Evolutionary conservation across 495 filamentous ascomycete species (phyloP).

Genomic region (Corynascus novoguineensis): DNA sequence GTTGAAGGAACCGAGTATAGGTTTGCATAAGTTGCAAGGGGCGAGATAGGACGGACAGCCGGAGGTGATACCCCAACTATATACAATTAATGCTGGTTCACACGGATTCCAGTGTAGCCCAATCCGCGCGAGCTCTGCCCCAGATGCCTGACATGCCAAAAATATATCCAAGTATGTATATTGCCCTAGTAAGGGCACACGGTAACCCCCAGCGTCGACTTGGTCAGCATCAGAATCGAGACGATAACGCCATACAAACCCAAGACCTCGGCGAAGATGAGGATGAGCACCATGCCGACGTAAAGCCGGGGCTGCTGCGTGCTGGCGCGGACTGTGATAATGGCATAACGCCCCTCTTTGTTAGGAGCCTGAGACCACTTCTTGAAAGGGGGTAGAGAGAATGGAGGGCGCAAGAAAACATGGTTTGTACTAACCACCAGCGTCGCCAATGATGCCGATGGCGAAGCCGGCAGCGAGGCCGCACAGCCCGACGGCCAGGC

Average conservation of each 20-base stretch:
- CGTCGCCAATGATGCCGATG: slow-evolving; percentile 87
- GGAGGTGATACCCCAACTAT: slow-evolving; percentile 7
- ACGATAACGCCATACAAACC: slow-evolving; percentile 55
- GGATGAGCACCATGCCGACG: slow-evolving; percentile 88
- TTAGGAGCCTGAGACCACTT: no score
- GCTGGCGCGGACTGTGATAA: slow-evolving; percentile 60
- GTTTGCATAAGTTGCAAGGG: neutral
- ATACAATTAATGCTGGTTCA: neutral
- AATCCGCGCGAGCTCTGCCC: no score
- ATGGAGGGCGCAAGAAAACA: neutral
- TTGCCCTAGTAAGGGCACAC: slow-evolving; percentile 30
- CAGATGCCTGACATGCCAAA: neutral
- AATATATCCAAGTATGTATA: neutral
- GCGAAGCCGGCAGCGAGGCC: slow-evolving; percentile 82
- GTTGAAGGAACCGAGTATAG: neutral
- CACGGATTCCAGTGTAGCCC: neutral
- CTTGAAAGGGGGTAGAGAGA: neutral
- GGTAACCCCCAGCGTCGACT: slow-evolving; percentile 31
- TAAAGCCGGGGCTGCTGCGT: slow-evolving; percentile 85
- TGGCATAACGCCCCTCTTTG: no score
- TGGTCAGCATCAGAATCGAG: slow-evolving; percentile 39
- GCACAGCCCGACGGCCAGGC: slow-evolving; percentile 43
- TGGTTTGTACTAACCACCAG: slow-evolving; percentile 44
- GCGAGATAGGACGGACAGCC: neutral
- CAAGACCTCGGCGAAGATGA: slow-evolving; percentile 91